Conservation (phyloP, 192 early-diverging fungal genomes). For the Backusella mclennaniae region DNA sequence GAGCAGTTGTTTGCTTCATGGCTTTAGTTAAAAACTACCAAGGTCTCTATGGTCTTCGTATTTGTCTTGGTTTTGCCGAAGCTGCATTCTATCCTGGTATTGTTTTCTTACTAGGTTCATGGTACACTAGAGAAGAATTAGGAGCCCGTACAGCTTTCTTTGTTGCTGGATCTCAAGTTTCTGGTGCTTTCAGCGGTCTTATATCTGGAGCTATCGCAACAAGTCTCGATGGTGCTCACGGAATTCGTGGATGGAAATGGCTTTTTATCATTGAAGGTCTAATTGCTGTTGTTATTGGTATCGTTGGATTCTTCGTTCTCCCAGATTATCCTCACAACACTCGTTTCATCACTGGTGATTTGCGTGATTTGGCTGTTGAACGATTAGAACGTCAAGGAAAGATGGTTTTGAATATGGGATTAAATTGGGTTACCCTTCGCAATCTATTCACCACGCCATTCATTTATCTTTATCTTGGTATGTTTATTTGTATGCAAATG, state of each 20-base stretch:
- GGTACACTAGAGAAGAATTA: constrained; percentile 39
- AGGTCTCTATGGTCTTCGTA: constrained; percentile 35
- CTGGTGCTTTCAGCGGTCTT: constrained; percentile 25
- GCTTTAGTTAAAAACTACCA: constrained; percentile 20
- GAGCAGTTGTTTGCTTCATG: constrained; percentile 28
- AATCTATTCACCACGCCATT: constrained; percentile 24
- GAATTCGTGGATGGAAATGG: constrained; percentile 45
- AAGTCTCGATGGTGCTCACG: constrained; percentile 47
- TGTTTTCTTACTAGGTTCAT: constrained; percentile 36
- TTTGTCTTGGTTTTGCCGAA: constrained; percentile 36
- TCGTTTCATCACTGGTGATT: constrained; percentile 49
- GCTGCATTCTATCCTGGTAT: constrained; percentile 28
- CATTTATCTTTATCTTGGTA: constrained; percentile 11
- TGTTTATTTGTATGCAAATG: constrained; percentile 23
- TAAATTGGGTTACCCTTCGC: constrained; percentile 23
- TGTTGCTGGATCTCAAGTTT: constrained; percentile 28
- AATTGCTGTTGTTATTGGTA: constrained; percentile 46
- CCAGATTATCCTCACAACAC: constrained; percentile 56
- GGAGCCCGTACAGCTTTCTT: constrained; percentile 37
- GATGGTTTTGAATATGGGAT: not conserved
- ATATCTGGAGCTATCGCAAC: constrained; percentile 19
- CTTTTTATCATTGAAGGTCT: constrained; percentile 60
- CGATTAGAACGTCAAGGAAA: constrained; percentile 23
- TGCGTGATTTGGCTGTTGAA: constrained; percentile 20
- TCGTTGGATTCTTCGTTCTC: constrained; percentile 40